Base-by-base conservation (phyloP, 129 eudicot species). In the Lonicera japonica region DNA sequence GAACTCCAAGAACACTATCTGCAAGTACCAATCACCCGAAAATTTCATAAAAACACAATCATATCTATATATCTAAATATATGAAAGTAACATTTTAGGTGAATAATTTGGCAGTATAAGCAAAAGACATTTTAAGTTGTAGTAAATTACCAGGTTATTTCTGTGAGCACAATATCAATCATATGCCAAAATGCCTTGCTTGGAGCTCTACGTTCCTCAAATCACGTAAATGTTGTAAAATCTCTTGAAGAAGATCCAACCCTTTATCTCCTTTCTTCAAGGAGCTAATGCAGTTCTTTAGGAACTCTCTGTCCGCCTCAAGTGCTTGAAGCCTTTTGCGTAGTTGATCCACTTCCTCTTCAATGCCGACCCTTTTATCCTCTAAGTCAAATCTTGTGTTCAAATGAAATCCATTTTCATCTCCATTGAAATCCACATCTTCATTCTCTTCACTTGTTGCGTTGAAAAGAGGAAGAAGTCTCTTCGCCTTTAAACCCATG, bases 201-300 rank as follows among this genome's bases (percentile, higher is more conserved):
- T 74, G 94, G 13, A 75, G 87, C 77, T 94, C 99, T 25, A 94
- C 86, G 17, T 75, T 77, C 70, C 83, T 80, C 48, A 94, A 82
- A 71, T 86, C 96, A 0, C 89, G 89, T 21, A 94, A 68, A 86
- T 94, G 99, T 50, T 85, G 95, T 64, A 94, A 66, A 63, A 94
- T 94, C 73, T 94, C 99, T 54, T 88, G 96, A 43, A 94, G 90
- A 70, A 94, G 94, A 58, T 88, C 85, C 87, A 83, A 73, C 15
- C 99, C 99, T 60, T 83, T 94, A 45, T 88, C 96, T 0, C 99
- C 99, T 70, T 94, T 94, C 69, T 82, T 94, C 64, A 94, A 74
- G 0, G 96, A 94, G 12, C 99, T 81, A 40, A 94, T 68, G 79
- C 96, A 94, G 45, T 94, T 92, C 75, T 94, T 94, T 64, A 94